Conservation (phyloP, 352 stramenopile genomes). For the Phytopythium ostracodes region DNA sequence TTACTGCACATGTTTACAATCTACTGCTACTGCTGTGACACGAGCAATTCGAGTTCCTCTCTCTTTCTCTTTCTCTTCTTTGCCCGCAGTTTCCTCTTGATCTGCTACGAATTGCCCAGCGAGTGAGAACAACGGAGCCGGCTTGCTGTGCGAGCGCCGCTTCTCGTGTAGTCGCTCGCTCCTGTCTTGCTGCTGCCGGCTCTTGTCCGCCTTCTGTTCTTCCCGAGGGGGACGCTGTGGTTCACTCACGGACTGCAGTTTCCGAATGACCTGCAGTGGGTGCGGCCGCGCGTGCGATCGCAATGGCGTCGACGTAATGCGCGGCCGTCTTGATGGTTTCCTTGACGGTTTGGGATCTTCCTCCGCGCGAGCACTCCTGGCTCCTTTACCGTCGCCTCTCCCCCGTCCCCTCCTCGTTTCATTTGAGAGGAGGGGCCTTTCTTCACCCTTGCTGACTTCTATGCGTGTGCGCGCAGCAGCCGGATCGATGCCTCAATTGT, state of each 20-base stretch:
- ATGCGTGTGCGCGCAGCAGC: slow-evolving; percentile 10
- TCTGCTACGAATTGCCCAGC: slow-evolving; percentile 3
- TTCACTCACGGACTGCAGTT: slow-evolving; percentile 7
- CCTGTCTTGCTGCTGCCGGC: background rate
- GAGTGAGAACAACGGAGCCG: slow-evolving; percentile 1
- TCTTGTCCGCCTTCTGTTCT: slow-evolving; percentile 1
- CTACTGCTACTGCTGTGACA: background rate
- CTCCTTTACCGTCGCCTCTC: background rate
- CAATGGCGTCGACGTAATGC: background rate
- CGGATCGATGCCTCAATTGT: slow-evolving; percentile 24
- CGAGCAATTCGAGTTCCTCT: background rate
- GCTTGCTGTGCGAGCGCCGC: background rate
- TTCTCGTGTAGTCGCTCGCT: background rate
- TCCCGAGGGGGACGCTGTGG: background rate
- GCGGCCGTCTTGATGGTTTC: background rate
- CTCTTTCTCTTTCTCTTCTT: background rate
- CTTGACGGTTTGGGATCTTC: background rate
- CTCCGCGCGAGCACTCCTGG: background rate
- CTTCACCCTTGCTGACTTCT: background rate
- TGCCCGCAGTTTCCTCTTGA: slow-evolving; percentile 1
- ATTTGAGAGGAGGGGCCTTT: background rate
- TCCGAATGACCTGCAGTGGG: slow-evolving; percentile 8
- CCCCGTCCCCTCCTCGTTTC: slow-evolving; percentile 2
- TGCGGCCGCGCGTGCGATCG: background rate
- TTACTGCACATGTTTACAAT: slow-evolving; percentile 1